Evolutionary conservation across 805 yeast species (phyloP), one percentile per base, ranked within the genome.

Genomic region (Yamadazyma takamatsuzukensis): DNA sequence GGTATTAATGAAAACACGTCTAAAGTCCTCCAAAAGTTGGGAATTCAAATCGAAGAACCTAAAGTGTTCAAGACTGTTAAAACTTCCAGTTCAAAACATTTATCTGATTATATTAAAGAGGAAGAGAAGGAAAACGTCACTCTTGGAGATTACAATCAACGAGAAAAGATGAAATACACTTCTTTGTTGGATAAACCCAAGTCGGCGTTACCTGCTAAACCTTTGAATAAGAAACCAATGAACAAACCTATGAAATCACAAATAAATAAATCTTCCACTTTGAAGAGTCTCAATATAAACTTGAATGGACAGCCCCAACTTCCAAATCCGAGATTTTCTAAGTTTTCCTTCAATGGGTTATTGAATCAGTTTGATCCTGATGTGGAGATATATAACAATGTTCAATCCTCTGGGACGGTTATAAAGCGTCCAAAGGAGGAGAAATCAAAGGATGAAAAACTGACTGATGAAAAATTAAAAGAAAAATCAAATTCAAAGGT

Each of bases 241-340:
- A 19, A 7, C 7, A 8, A 7, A 19, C 7, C 7, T 10, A 19
- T 8, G 21, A 19, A 11, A 7, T 10, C 21, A 19, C 21, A 11
- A 19, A 7, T 19, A 19, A 19, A n/a, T n/a, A n/a, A n/a, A n/a
- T n/a, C n/a, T n/a, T n/a, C n/a, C 25, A 21, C 34, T 9, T 9
- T 30, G 15, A 22, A 15, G 21, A 11, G 23, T 7, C 25, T 27
- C 12, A 27, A 18, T 14, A 32, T 27, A 21, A 31, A 31, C 14
- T 8, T 18, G 34, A 27, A 9, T 9, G 14, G 21, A 32, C 53
- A 40, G n/a, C 6, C 36, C 5, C 47, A 61, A 32, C 59, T 64
- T 22, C 72, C 72, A 5, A 66, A 67, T 32, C 71, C 71, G 8
- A 45, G 65, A 21, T 67, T 67, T 34, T 67, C 72, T 0, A 51